Base-by-base conservation (phyloP, 192 early-diverging fungal species). In the Coemansia erecta region DNA sequence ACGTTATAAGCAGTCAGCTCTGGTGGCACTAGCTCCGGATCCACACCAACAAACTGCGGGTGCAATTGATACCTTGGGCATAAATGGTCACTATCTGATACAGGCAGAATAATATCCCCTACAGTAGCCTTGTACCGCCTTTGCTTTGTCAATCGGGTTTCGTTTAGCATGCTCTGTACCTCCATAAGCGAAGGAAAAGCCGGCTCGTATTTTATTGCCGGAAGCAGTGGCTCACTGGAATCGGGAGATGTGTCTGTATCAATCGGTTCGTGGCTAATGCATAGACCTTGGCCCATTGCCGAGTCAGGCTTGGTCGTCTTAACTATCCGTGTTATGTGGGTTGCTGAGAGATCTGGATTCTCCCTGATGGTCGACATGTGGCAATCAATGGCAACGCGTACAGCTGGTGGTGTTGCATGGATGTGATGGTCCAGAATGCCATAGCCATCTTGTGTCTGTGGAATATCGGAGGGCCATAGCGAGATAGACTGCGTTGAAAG, bases 221-320 rank as follows among this genome's bases (percentile, higher is more conserved):
- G 7, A 31, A 31, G 28, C 2, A 5, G 28, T 7, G 7, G 28
- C 28, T 31, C 28, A 2, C 37, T 40, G 8, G 28, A 31, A 7
- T 31, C 28, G 4, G 28, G 28, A 7, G 7, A 31, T 31, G 2
- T 7, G 28, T 31, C 28, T 31, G 28, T 31, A 31, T 31, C 28
- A 31, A 31, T 31, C 4, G 28, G 45, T 21, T 61, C 60, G 17
- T 61, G 49, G 60, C 60, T 61, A 2, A 48, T 40, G 10, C 44
- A 48, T 39, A 61, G 42, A 10, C 60, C 60, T 24, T 61, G 48
- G 8, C 60, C 60, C 60, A 61, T 61, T 19, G 53, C 60, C 2
- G 60, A 61, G 39, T 61, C 49, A n/a, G 50, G 50, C 41, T 61
- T 61, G 23, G 22, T 22, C 0, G 60, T 61, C 49, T 61, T 61